Evolutionary conservation across 371 early-diverging fungal genomes (phyloP).

Genomic region (Polyrhizophydium stewartii): DNA sequence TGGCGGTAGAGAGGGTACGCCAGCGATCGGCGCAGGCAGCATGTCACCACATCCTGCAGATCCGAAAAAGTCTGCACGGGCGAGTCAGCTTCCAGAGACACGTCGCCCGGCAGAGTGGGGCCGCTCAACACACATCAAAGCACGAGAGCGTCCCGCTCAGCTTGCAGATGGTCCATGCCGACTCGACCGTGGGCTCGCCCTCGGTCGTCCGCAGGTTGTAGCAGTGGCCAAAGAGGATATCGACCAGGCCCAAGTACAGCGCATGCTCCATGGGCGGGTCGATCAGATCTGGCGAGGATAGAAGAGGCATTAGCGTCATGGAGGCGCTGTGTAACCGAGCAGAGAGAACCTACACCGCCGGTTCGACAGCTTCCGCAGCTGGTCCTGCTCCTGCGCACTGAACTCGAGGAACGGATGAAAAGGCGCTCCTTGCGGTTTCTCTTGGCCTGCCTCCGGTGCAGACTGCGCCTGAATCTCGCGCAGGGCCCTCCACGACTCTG

Average conservation of each 20-base stretch:
- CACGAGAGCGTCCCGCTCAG: constrained; percentile 74
- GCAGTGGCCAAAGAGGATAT: constrained; percentile 85
- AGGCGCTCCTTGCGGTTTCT: too few species aligned
- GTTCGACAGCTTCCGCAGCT: constrained; percentile 75
- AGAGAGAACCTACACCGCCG: constrained; percentile 58
- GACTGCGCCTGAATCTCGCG: constrained; percentile 23
- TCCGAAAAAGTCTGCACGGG: not conserved
- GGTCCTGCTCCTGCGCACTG: constrained; percentile 61
- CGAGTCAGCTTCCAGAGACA: not conserved
- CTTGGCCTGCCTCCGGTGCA: not conserved
- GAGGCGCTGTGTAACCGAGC: not conserved
- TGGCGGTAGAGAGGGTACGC: constrained; percentile 83
- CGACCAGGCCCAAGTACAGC: constrained; percentile 82
- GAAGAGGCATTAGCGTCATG: not conserved
- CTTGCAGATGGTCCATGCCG: constrained; percentile 86
- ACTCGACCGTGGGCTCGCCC: constrained; percentile 86
- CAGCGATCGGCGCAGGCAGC: constrained; percentile 61
- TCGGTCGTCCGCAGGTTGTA: constrained; percentile 81
- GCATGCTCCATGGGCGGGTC: constrained; percentile 10
- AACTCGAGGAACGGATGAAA: constrained; percentile 47
- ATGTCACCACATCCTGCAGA: not conserved
- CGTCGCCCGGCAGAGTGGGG: too few species aligned
- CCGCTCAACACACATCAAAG: constrained; percentile 60
- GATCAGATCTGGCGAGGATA: not conserved
- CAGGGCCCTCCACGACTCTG: constrained; percentile 55